Percentiles rank a stretch among this genome's conserved stretches.
Evolutionary conservation across 768 basidiomycete species (phyloP).

Genomic region (Porphyrellus cyaneotinctus): DNA sequence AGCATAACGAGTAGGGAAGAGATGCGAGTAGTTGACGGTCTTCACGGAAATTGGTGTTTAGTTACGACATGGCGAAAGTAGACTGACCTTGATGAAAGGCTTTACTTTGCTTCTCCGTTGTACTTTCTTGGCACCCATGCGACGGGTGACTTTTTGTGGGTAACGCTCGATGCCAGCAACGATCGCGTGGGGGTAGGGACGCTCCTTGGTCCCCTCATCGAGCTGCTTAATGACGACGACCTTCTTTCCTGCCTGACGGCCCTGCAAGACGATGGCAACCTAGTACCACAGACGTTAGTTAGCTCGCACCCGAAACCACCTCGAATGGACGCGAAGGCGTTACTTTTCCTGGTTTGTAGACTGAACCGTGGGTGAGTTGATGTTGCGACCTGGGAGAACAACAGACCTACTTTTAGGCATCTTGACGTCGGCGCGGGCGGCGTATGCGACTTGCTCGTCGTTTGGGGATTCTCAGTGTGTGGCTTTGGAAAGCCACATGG

Average conservation of each 20-base stretch:
- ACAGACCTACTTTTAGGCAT: conserved; percentile 40
- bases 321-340: conserved; percentile 1
- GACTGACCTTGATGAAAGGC: conserved; percentile 96
- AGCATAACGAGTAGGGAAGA: conserved; percentile 98
- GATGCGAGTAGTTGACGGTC: conserved; percentile 97
- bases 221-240: conserved; percentile 97
- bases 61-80: background rate
- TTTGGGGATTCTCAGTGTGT: background rate
- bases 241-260: conserved; percentile 99
- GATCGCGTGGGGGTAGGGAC: conserved; percentile 95
- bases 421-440: conserved; percentile 34
- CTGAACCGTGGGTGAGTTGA: conserved; percentile 37
- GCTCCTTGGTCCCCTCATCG: conserved; percentile 95
- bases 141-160: conserved; percentile 95
- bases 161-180: conserved; percentile 98
- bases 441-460: conserved; percentile 22
- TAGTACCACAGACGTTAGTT: conserved; percentile 26
- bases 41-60: conserved; percentile 25
- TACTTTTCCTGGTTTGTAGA: conserved; percentile 96
- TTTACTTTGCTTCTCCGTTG: conserved; percentile 94
- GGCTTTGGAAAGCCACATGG: conserved; percentile 36
- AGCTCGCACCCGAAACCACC: background rate
- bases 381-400: background rate
- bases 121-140: conserved; percentile 96
- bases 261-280: conserved; percentile 97